Evolutionary conservation across 139 green algal genomes (phyloP), one percentile per base, ranked within the genome.

Genomic region (Choricystis sp.): DNA sequence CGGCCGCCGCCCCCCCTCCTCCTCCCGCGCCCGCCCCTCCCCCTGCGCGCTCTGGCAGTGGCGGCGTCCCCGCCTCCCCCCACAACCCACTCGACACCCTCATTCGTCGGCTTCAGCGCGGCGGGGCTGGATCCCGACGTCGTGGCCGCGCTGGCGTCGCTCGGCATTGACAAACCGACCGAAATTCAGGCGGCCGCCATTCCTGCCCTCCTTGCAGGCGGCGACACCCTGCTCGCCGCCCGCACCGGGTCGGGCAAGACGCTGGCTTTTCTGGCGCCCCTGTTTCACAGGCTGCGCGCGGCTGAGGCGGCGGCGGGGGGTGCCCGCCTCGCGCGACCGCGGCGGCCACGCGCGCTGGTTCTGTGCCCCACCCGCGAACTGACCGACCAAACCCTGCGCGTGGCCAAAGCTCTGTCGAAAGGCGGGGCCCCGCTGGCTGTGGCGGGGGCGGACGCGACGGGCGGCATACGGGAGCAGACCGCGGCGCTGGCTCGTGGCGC

Each of bases 161-260:
- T 52, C 40, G 40, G 40, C 40, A 9, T 52, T 9, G 40, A 9
- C 40, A 9, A 16, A 9, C 40, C 40, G 9, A 52, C 40, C 9
- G 9, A 9, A 9, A 16, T 52, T 16, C 40, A 52, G 40, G 40
- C 40, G 40, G 40, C 16, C 9, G 40, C 40, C 40, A 52, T 52
- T 16, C 40, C 40, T 16, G 9, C 40, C 9, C 40, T 52, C 40
- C 40, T 52, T 9, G 9, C 40, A 16, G 9, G 9, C 40, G 40
- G 16, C 40, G 66, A 85, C 59, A 60, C 92, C 14, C 57, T 85
- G 16, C 40, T 92, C 48, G 85, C 83, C 1, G 87, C 94, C 70
- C 87, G 91, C 67, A 83, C 88, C 4, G 88, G 88, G 64, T 90
- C 81, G 63, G 88, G 88, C 62, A 96, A 96, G 79, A 96, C 88